Base-by-base conservation (phyloP, 352 stramenopile genomes). In the Blastocystis sp. region DNA sequence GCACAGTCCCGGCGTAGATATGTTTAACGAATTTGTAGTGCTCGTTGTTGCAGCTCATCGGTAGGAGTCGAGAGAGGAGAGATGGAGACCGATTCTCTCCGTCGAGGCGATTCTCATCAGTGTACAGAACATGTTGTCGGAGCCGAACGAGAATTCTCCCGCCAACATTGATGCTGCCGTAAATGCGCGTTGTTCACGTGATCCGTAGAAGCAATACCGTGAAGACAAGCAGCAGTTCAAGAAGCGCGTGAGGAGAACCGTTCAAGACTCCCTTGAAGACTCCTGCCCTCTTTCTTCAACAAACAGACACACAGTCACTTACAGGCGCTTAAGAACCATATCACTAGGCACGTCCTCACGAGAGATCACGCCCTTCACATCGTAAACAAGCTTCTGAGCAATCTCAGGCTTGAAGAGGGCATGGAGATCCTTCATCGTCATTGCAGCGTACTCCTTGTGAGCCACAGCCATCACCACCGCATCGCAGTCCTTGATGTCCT, bases 131-230 rank as follows among this genome's bases (percentile, higher is more conserved):
- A 99, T 99, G 96, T 93, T 99, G 19, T 98, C 93, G 67, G 97
- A 99, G 92, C 97, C 97, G 38, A 99, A 99, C 91, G 96, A 98
- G 90, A 95, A 98, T 67, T 98, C 94, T 66, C 97, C 97, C 1
- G 96, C 97, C n/a, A 99, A 99, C 92, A 97, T 99, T 88, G 97
- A 99, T 90, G 97, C 97, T 28, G 97, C 97, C 45, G 95, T 98
- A 90, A 90, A 94, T 92, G 90, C 89, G 89, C n/a, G 1, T 3
- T 34, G 34, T 52, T 90, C 43, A 28, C n/a, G 43, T 86, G 21
- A 74, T 67, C 23, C 89, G 86, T 71, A 95, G 93, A 92, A 96
- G 62, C 93, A 96, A 82, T 96, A 92, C 92, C 89, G 94, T 90
- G 96, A 93, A 89, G 93, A 97, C 90, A 94, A 94, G 89, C 92